Base-by-base conservation (phyloP, 352 stramenopile genomes). In the Thraustotheca clavata region DNA sequence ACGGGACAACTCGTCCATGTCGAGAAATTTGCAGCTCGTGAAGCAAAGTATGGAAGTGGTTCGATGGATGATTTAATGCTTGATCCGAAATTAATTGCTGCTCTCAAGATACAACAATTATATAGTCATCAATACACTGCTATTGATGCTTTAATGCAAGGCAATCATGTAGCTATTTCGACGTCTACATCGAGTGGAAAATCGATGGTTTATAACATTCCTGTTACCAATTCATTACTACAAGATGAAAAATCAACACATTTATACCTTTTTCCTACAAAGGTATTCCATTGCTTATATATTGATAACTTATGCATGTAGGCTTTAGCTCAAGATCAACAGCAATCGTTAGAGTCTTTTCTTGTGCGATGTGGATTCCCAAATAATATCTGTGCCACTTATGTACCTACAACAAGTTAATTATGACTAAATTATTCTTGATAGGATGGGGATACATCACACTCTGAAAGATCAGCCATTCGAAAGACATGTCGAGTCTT, bases 191-290 rank as follows among this genome's bases (percentile, higher is more conserved):
- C 95, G 14, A 97, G 83, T 40, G 97, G 97, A 2, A 99, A 99
- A 73, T 98, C 87, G 7, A 72, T 99, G n/a, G 93, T 95, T 26
- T 99, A 98, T 77, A 93, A 96, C 61, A 68, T 99, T 5, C 96
- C 96, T 11, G 96, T 98, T 65, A 70, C 98, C 24, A 67, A 86
- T 67, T 76, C 63, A 69, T 76, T 89, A 33, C 62, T 91, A 1
- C 57, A 74, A 39, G 80, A 80, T n/a, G 50, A 72, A 1, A 29
- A 69, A 8, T 75, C 87, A 34, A 91, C 73, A 55, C 94, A 78
- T 80, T 72, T 99, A 41, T 96, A 98, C 40, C 62, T 99, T 4
- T 99, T 99, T 67, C 97, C 97, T 0, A 99, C 97, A 14, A 99
- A 99, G 73, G 74, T 80, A 49, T 29, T 47, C 16, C 38, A 33